Base-by-base conservation (phyloP, 2,329 filamentous ascomycete genomes). In the Monosporascus sp. region DNA sequence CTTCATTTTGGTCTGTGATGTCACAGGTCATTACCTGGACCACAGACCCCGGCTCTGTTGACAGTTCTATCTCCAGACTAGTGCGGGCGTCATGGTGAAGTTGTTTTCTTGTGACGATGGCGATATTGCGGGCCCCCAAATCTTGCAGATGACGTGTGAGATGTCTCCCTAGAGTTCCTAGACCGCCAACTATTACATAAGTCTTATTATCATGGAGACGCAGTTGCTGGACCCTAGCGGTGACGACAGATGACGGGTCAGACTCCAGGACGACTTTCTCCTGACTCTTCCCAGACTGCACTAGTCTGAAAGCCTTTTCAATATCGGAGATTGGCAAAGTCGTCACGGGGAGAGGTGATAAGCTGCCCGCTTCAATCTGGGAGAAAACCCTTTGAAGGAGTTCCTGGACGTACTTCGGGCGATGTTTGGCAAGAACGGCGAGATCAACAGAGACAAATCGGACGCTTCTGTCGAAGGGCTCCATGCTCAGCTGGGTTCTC, bases 1-100 rank as follows among this genome's bases (percentile, higher is more conserved):
- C 26, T 28, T 28, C 26, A 9, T 28, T 28, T 28, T 28, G 58
- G 46, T 63, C 59, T 22, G 59, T 65, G 8, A 74, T 65, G 52
- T 73, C 69, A 52, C 71, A 74, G 11, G 60, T 58, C 35, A 70
- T 61, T 17, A 70, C 63, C n/a, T 62, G 62, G 8, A 64, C 51
- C 14, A 50, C 52, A 4, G 55, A 58, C 20, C 57, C 58, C 7
- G 26, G 18, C 40, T 44, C 31, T 40, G 2, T 5, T 15, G 37
- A 15, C 4, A 40, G 3, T 18, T 40, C 37, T 5, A 3, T 18
- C n/a, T 40, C 37, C n/a, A 40, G 14, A 40, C 37, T 40, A 15
- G n/a, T 15, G 15, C 37, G 14, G 37, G 37, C 5, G n/a, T 15
- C 14, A 18, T 40, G 15, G n/a, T 40, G 9, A 18, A 40, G n/a